Percentiles rank a stretch among this genome's conserved stretches.
phyloP scores from a whole-genome alignment of 129 eudicot species.

The Tanacetum coccineum region DNA sequence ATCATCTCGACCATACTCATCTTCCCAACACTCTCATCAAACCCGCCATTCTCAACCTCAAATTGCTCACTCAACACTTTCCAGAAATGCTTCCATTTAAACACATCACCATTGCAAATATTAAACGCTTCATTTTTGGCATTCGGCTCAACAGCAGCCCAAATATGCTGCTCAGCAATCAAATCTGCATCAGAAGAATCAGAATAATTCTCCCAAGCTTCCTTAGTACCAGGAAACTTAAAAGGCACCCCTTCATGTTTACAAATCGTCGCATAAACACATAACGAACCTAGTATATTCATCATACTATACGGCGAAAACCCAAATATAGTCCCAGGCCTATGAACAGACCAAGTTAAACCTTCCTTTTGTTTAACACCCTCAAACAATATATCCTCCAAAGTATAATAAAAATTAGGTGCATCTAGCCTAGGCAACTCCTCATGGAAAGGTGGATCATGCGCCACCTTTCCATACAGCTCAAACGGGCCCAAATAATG shows the following conservation, averaged over 20 bases:
- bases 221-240: constrained; percentile 52
- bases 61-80: constrained; percentile 71
- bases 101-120: constrained; percentile 79
- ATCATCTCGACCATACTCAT: constrained; percentile 59
- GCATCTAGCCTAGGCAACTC: constrained; percentile 50
- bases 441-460: constrained; percentile 59
- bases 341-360: constrained; percentile 69
- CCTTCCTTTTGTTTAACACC: constrained; percentile 41
- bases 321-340: constrained; percentile 65
- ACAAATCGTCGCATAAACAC: constrained; percentile 69
- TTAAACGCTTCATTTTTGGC: constrained; percentile 82
- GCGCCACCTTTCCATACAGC: constrained; percentile 31
- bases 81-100: constrained; percentile 92
- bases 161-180: constrained; percentile 88
- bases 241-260: constrained; percentile 60
- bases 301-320: constrained; percentile 69
- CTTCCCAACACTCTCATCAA: constrained; percentile 43
- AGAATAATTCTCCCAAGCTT: constrained; percentile 52
- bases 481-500: constrained; percentile 55
- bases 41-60: constrained; percentile 57
- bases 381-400: constrained; percentile 53
- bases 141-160: constrained; percentile 70
- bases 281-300: constrained; percentile 54
- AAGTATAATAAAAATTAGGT: constrained; percentile 52
- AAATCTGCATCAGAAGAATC: constrained; percentile 78